Percentiles rank a stretch among this genome's conserved stretches.
Conservation (phyloP, 148 eudicot species). For the Polygonum maritimum region DNA sequence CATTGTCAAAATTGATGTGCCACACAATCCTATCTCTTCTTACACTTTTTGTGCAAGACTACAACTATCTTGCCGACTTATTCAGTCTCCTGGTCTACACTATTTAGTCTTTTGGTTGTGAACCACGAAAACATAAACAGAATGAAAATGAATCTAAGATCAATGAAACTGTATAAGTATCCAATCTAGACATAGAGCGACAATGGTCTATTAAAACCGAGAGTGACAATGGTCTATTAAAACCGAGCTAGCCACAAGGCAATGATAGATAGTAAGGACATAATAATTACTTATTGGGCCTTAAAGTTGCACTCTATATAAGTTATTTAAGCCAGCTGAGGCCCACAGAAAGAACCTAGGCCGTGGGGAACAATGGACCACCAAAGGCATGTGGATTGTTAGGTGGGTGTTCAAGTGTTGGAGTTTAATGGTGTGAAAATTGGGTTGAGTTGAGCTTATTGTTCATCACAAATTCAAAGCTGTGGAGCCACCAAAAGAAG, state of each 20-base stretch:
- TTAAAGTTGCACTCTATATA: background rate
- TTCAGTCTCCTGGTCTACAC: background rate
- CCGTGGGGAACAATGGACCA: background rate
- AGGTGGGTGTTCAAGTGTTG: background rate
- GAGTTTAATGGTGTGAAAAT: background rate
- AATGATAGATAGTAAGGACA: background rate
- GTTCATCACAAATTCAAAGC: slow-evolving; percentile 1
- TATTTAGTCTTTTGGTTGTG: no score
- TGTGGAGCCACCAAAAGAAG: background rate
- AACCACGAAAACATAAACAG: no score
- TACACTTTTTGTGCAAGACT: background rate
- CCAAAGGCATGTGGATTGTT: background rate
- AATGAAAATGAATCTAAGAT: no score
- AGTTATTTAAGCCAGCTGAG: background rate
- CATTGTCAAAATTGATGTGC: background rate
- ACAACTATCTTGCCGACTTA: background rate
- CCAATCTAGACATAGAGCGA: no score
- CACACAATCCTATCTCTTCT: background rate
- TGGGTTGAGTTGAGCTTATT: background rate
- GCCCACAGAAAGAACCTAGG: background rate
- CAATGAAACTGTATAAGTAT: no score
- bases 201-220: no score
- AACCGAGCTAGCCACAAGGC: no score
- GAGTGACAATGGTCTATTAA: no score
- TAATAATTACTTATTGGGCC: background rate